Evolutionary conservation across 1,139 yeast genomes (phyloP).

Genomic region (Candida tetrigidarum): DNA sequence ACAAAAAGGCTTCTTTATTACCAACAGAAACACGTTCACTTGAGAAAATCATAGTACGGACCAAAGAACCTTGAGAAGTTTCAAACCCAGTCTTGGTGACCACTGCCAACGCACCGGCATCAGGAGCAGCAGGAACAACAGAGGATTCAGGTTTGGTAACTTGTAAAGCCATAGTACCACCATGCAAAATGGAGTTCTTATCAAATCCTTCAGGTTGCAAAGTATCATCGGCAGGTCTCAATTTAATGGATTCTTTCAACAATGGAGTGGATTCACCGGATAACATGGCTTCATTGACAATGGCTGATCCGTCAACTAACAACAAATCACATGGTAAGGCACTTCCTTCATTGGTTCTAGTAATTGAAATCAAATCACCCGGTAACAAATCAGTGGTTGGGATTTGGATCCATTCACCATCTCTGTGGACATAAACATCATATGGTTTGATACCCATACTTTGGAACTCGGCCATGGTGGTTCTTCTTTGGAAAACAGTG

Average conservation of each 20-base stretch:
- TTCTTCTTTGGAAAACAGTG: constrained; percentile 93
- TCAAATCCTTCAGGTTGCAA: constrained; percentile 83
- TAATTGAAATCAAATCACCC: constrained; percentile 87
- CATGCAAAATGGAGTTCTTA: constrained; percentile 87
- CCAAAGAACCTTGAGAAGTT: constrained; percentile 96
- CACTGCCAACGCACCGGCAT: constrained; percentile 88
- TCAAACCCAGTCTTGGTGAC: constrained; percentile 96
- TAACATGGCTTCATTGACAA: constrained; percentile 97
- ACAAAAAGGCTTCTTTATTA: constrained; percentile 90
- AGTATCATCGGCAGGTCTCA: constrained; percentile 73
- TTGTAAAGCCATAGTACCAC: constrained; percentile 97
- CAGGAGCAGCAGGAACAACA: constrained; percentile 69
- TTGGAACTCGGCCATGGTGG: constrained; percentile 93
- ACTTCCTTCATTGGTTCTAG: constrained; percentile 87
- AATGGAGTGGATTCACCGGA: constrained; percentile 98
- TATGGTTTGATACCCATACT: constrained; percentile 98
- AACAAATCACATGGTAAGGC: constrained; percentile 97
- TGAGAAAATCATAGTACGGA: constrained; percentile 96
- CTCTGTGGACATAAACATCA: constrained; percentile 72
- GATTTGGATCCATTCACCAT: constrained; percentile 67
- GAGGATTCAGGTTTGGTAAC: constrained; percentile 70
- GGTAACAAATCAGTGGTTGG: constrained; percentile 83
- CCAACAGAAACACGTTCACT: constrained; percentile 98
- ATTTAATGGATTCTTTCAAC: constrained; percentile 85
- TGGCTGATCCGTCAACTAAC: constrained; percentile 84